phyloP scores from a whole-genome alignment of 2,329 filamentous ascomycete genomes.

The Xenoacremonium recifei region DNA sequence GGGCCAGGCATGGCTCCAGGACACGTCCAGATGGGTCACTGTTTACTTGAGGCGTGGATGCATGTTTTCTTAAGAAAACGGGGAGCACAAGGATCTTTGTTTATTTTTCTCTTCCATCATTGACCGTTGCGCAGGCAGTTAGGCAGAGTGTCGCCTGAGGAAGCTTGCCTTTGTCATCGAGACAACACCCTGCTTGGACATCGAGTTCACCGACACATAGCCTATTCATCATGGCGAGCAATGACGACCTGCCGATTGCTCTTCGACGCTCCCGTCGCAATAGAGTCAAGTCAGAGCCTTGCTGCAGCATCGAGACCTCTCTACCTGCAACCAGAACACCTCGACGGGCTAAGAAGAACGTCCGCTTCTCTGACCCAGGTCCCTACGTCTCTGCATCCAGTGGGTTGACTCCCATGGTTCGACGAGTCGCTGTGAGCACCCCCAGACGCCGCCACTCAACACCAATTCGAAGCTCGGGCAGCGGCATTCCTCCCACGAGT shows the following conservation, averaged over 20 bases:
- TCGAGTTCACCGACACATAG: background rate
- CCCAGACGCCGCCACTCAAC: conserved; percentile 46
- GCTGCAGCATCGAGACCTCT: conserved; percentile 12
- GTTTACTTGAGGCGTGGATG: conserved; percentile 11
- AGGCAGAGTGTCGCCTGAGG: background rate
- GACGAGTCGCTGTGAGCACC: conserved; percentile 45
- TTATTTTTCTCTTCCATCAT: background rate
- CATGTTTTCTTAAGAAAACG: background rate
- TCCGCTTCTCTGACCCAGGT: conserved; percentile 61
- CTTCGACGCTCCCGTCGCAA: conserved; percentile 52
- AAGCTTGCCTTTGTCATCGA: background rate
- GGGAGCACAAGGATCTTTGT: background rate
- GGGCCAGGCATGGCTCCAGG: conserved; percentile 12
- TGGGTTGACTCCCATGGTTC: conserved; percentile 59
- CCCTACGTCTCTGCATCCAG: conserved; percentile 33
- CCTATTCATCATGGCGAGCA: conserved; percentile 31
- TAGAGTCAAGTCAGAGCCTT: conserved; percentile 29
- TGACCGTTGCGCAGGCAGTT: background rate
- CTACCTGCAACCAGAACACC: conserved; percentile 28
- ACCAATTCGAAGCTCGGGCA: conserved; percentile 27
- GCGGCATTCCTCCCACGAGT: conserved; percentile 12
- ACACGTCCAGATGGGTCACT: conserved; percentile 10
- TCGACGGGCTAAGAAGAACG: conserved; percentile 41
- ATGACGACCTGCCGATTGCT: conserved; percentile 53
- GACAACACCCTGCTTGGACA: background rate